phyloP scores from a whole-genome alignment of 148 eudicot species.

The Beta vulgaris region DNA sequence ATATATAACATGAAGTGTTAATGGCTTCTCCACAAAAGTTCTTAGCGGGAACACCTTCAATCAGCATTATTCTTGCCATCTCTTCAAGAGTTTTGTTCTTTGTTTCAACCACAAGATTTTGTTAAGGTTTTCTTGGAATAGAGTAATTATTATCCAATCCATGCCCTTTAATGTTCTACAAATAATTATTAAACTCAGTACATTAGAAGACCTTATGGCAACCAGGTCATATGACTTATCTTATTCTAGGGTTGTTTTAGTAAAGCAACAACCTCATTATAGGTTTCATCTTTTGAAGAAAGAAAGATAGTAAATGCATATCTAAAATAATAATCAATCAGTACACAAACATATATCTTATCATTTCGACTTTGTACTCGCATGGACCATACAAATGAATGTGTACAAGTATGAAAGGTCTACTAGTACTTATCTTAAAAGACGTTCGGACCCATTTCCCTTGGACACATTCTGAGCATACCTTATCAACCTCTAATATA shows the following conservation, averaged over 20 bases:
- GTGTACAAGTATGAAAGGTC: background rate
- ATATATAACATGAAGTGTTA: background rate
- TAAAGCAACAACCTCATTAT: background rate
- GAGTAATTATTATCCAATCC: background rate
- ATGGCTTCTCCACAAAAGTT: background rate
- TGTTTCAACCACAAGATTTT: background rate
- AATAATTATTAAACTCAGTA: background rate
- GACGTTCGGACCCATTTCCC: background rate
- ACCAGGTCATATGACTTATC: background rate
- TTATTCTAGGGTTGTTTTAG: background rate
- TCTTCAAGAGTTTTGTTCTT: background rate
- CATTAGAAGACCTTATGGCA: background rate
- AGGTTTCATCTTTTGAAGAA: background rate
- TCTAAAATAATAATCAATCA: background rate
- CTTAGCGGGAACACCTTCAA: background rate
- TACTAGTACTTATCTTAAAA: background rate
- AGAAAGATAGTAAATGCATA: background rate
- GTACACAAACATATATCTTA: background rate
- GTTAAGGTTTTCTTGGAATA: background rate
- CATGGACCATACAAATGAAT: conserved; percentile 7
- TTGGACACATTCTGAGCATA: background rate
- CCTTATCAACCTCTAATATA: background rate
- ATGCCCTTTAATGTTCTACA: background rate
- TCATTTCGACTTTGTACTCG: background rate
- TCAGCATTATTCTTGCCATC: background rate